Percentiles rank a stretch among this genome's conserved stretches.
Evolutionary conservation across 2,329 filamentous ascomycete species (phyloP).

Genomic region (Fusarium pilosicola): DNA sequence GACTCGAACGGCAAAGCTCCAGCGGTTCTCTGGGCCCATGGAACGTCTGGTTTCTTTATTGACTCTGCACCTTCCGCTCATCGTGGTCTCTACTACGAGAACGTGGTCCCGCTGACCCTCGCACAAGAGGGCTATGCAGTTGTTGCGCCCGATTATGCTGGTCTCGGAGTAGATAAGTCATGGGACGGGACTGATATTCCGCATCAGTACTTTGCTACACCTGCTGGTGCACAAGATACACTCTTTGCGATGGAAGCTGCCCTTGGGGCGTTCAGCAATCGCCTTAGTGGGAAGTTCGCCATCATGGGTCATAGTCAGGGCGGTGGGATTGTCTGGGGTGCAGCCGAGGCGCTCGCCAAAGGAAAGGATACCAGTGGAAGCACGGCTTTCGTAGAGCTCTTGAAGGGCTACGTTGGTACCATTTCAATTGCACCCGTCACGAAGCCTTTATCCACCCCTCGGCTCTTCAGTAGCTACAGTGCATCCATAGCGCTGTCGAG

Average conservation of each 20-base stretch:
- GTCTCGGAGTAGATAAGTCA: conserved; percentile 52
- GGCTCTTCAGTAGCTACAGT: neutral
- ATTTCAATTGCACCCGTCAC: conserved; percentile 20
- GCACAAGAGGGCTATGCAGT: conserved; percentile 55
- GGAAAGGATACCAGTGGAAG: conserved; percentile 9
- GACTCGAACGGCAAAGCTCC: conserved; percentile 12
- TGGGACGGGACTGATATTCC: conserved; percentile 50
- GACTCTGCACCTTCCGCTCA: conserved; percentile 52
- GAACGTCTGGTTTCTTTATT: conserved; percentile 54
- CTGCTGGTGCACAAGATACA: conserved; percentile 54
- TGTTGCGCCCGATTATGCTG: conserved; percentile 57
- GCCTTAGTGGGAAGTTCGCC: conserved; percentile 52
- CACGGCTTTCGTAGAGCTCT: neutral
- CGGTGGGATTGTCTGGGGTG: conserved; percentile 54
- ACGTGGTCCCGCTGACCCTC: conserved; percentile 50
- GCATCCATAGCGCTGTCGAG: neutral
- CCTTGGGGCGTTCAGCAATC: conserved; percentile 49
- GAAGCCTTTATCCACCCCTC: neutral
- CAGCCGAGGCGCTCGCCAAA: conserved; percentile 38
- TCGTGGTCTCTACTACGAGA: conserved; percentile 53
- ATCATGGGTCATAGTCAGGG: conserved; percentile 60
- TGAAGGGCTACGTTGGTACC: conserved; percentile 18
- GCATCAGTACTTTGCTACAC: conserved; percentile 53
- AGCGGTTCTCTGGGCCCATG: conserved; percentile 55
- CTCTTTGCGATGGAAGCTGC: conserved; percentile 56